These are phyloP conservation scores for Periconia sp. DNA, from an alignment of 2,329 filamentous ascomycete genomes.

Conservation along the genomic window DNA sequence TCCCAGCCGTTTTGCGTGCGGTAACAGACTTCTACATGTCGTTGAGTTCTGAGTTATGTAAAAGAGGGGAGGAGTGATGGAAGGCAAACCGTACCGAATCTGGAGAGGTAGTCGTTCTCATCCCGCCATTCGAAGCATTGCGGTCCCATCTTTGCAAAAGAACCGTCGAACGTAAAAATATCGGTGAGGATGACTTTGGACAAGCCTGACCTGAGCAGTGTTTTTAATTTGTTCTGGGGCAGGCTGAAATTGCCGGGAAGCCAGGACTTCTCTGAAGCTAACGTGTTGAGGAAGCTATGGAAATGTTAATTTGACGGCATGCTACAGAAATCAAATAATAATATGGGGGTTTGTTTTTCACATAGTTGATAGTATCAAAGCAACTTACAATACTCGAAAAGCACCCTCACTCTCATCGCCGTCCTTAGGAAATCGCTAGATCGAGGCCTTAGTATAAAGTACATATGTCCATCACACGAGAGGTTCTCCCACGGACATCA, in stretches of 20 bases:
- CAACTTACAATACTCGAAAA: conserved; percentile 8
- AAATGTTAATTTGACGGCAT: background rate
- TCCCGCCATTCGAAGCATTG: conserved; percentile 11
- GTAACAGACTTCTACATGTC: conserved; percentile 17
- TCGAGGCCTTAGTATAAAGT: conserved; percentile 6
- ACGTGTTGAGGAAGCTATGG: conserved; percentile 19
- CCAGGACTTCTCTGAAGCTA: conserved; percentile 9
- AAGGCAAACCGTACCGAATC: conserved; percentile 13
- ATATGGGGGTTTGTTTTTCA: no score
- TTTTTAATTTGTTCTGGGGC: conserved; percentile 7
- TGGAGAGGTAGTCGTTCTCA: conserved; percentile 5
- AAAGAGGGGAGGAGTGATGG: background rate
- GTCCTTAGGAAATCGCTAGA: conserved; percentile 5
- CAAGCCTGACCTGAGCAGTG: conserved; percentile 13
- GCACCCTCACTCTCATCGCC: background rate
- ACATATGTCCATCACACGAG: background rate
- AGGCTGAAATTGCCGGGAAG: conserved; percentile 24
- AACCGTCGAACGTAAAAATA: conserved; percentile 16
- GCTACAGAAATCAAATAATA: no score
- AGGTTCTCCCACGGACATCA: conserved; percentile 3
- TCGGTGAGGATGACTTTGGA: conserved; percentile 14
- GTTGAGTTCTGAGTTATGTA: background rate
- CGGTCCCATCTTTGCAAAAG: conserved; percentile 30
- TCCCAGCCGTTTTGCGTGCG: conserved; percentile 25
- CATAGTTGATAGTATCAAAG: no score